A percentile compares a stretch with the other conserved stretches of the same genome.
These are phyloP conservation scores for Sungouiella thailandica DNA, from an alignment of 805 yeast species.

Conservation along the genomic window DNA sequence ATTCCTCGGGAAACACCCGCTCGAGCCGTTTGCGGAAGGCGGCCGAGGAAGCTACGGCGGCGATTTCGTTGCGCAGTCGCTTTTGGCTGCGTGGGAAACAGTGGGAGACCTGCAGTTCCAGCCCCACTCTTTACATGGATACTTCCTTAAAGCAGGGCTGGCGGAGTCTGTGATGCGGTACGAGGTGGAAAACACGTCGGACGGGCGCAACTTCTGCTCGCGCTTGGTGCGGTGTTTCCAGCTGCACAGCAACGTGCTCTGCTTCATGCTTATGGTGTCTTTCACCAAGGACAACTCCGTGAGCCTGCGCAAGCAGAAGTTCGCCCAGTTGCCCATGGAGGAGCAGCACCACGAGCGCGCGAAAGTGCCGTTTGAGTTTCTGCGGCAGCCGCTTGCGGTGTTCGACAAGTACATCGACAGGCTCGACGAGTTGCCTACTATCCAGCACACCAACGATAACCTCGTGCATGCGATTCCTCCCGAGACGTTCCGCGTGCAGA, in stretches of 20 bases:
- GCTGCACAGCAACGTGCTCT: conserved; percentile 14
- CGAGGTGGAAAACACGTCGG: conserved; percentile 18
- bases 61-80: conserved; percentile 22
- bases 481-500: conserved; percentile 12
- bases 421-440: conserved; percentile 9
- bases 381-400: conserved; percentile 16
- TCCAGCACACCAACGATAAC: conserved; percentile 26
- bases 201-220: conserved; percentile 22
- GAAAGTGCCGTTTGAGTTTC: conserved; percentile 18
- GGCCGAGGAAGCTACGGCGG: conserved; percentile 28
- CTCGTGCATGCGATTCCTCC: conserved; percentile 24
- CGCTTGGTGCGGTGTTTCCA: conserved; percentile 22
- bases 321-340: conserved; percentile 9
- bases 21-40: conserved; percentile 17
- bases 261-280: conserved; percentile 19
- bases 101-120: conserved; percentile 18
- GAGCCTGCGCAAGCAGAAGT: conserved; percentile 6
- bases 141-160: conserved; percentile 25
- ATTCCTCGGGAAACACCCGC: conserved; percentile 21
- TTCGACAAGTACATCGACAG: conserved; percentile 15
- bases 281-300: conserved; percentile 20
- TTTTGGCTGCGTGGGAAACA: conserved; percentile 25
- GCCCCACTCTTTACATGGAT: conserved; percentile 25
- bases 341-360: conserved; percentile 10
- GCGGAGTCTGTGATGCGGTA: conserved; percentile 19